Base-by-base conservation (phyloP, 306 rosid species). In the Cicer chorassanicum region DNA sequence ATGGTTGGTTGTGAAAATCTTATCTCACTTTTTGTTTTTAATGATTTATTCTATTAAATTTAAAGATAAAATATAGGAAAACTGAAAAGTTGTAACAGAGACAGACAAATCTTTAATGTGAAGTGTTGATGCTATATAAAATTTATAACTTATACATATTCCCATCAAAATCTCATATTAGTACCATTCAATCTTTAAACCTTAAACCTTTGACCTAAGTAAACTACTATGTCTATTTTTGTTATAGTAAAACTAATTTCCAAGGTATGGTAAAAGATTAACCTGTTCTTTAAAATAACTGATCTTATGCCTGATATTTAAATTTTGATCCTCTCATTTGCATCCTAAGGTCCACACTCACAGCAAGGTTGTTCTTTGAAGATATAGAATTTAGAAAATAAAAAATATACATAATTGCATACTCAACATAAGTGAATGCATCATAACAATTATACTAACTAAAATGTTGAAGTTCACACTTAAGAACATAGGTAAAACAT, bases 381-480 rank as follows among this genome's bases (percentile, higher is more conserved):
- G 44, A 55, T 73, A 16, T 68, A 34, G 56, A 73, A 55, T 73
- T 13, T 68, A 34, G 62, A 73, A 56, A 67, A 24, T 40, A 12
- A 13, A 12, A 67, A 14, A 45, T 57, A 34, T 29, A 29, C 36
- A 29, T 24, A 72, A 49, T 18, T 53, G 29, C 49, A 67, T 78
- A 76, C 76, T 79, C 81, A 73, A 55, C 48, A 48, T 56, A 70
- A 83, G 55, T 51, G 29, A 68, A 29, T 29, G 36, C 36, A 29
- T 29, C 36, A 29, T 29, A 29, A 29, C 36, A 29, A 29, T 24
- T 29, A 29, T 29, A 4, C 36, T 29, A 5, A 29, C 8, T 46
- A 46, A 46, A 44, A 8, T 8, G 34, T 9, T 44, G 4, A 44
- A 1, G 49, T 44, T 44, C 49, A 44, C 49, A 44, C 3, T 9